Conservation (phyloP, 192 early-diverging fungal genomes). For the Coemansia umbellata region DNA sequence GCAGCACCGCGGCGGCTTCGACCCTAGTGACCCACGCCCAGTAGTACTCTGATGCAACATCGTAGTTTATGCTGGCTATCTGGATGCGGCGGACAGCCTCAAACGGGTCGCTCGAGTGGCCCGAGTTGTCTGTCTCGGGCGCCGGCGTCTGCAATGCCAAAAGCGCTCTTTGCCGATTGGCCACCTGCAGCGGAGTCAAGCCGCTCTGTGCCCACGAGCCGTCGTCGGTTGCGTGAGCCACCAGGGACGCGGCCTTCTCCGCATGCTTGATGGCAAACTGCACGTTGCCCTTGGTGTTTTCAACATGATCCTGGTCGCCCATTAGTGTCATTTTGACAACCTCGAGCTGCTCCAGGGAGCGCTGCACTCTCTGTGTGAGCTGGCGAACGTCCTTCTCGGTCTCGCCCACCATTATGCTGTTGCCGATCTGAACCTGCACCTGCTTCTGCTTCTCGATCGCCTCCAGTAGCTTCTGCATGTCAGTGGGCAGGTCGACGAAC, state of each 20-base stretch:
- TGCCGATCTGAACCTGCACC: conserved; percentile 43
- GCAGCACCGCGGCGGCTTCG: conserved; percentile 20
- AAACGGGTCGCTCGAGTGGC: conserved; percentile 6
- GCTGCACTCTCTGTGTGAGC: conserved; percentile 14
- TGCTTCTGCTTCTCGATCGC: conserved; percentile 37
- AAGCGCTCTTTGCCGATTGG: conserved; percentile 26
- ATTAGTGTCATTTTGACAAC: conserved; percentile 33
- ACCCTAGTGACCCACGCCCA: conserved; percentile 38
- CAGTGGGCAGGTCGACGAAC: conserved; percentile 34
- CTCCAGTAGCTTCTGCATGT: conserved; percentile 24
- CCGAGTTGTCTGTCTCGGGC: neutral
- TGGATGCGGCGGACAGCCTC: conserved; percentile 40
- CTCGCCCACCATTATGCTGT: conserved; percentile 27
- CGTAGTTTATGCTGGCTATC: conserved; percentile 32
- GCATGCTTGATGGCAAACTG: conserved; percentile 42
- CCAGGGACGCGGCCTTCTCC: conserved; percentile 33
- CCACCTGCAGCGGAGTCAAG: conserved; percentile 32
- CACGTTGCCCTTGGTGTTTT: conserved; percentile 20
- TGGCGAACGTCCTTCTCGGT: conserved; percentile 18
- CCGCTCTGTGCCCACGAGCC: conserved; percentile 37
- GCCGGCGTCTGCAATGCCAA: conserved; percentile 14
- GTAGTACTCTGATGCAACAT: conserved; percentile 40
- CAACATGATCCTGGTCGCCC: conserved; percentile 26
- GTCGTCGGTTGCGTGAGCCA: conserved; percentile 35
- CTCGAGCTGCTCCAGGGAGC: conserved; percentile 21